phyloP scores from a whole-genome alignment of 345 rosid species.

The Hirschfeldia incana region DNA sequence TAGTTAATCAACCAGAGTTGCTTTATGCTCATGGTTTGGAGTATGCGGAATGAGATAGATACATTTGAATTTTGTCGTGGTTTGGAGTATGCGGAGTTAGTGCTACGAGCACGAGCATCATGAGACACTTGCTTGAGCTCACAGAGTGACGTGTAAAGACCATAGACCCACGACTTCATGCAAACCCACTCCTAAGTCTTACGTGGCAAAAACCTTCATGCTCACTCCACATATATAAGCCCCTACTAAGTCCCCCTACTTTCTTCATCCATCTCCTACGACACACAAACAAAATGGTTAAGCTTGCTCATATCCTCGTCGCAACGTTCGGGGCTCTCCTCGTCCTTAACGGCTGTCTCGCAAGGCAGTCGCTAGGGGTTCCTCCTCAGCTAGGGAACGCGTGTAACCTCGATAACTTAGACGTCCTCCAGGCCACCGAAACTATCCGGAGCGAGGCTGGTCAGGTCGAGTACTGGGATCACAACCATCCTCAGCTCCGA shows the following conservation, averaged over 20 bases:
- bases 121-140: slow-evolving; percentile 32
- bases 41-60: slow-evolving; percentile 24
- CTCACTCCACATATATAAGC: slow-evolving; percentile 30
- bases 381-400: slow-evolving; percentile 39
- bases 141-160: slow-evolving; percentile 31
- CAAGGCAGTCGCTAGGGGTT: slow-evolving; percentile 36
- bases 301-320: slow-evolving; percentile 17
- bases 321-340: slow-evolving; percentile 29
- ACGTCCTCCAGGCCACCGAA: slow-evolving; percentile 48
- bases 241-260: not conserved
- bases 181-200: slow-evolving; percentile 13
- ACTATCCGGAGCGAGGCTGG: slow-evolving; percentile 55
- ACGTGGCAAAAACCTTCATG: slow-evolving; percentile 24
- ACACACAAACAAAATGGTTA: slow-evolving; percentile 25
- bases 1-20: not conserved
- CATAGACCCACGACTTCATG: slow-evolving; percentile 24
- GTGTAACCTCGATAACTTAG: slow-evolving; percentile 55
- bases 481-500: slow-evolving; percentile 49
- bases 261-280: slow-evolving; percentile 23
- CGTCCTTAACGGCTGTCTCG: slow-evolving; percentile 29
- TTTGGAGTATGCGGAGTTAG: slow-evolving; percentile 9
- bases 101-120: slow-evolving; percentile 3
- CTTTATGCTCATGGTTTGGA: slow-evolving; percentile 7
- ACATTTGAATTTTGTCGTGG: slow-evolving; percentile 17
- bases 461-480: slow-evolving; percentile 51